phyloP scores from a whole-genome alignment of 2,329 filamentous ascomycete species.

The Colletotrichum trifolii region DNA sequence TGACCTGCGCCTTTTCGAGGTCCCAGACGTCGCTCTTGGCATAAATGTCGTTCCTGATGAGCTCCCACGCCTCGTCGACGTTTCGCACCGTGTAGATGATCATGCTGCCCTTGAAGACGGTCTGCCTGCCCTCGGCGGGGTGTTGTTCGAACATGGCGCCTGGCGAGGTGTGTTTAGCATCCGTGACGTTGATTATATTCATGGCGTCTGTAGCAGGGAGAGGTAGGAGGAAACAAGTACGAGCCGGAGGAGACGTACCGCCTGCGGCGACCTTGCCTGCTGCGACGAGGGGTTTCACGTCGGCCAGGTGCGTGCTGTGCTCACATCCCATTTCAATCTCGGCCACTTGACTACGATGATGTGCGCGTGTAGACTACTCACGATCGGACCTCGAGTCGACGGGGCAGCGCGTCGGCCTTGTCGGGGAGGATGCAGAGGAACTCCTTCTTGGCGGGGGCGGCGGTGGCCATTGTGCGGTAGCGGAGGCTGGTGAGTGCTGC shows the following conservation, averaged over 20 bases:
- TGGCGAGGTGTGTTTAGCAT: background rate
- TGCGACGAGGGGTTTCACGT: slow-evolving; percentile 37
- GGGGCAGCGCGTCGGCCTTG: slow-evolving; percentile 31
- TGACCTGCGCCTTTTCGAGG: slow-evolving; percentile 40
- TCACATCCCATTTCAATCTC: background rate
- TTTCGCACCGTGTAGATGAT: slow-evolving; percentile 24
- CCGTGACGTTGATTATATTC: background rate
- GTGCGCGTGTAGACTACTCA: background rate
- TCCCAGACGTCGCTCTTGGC: slow-evolving; percentile 40
- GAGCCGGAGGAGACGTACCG: slow-evolving; percentile 10
- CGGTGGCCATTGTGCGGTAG: slow-evolving; percentile 30
- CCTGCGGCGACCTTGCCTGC: slow-evolving; percentile 35
- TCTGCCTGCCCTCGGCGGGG: slow-evolving; percentile 16
- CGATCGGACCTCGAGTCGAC: slow-evolving; percentile 26
- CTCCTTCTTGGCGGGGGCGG: slow-evolving; percentile 25
- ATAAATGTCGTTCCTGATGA: slow-evolving; percentile 39
- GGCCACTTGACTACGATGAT: background rate
- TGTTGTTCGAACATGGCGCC: slow-evolving; percentile 33
- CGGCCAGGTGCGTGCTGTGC: slow-evolving; percentile 20
- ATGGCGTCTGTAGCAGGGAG: rapidly evolving
- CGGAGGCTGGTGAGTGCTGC: slow-evolving; percentile 8
- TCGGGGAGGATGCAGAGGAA: slow-evolving; percentile 36
- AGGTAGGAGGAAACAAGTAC: too few relatives aligned
- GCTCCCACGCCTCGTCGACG: slow-evolving; percentile 36
- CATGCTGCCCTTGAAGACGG: slow-evolving; percentile 29